phyloP scores from a whole-genome alignment of 1,284 basidiomycete species.

The Salmacisia buchloeana region DNA sequence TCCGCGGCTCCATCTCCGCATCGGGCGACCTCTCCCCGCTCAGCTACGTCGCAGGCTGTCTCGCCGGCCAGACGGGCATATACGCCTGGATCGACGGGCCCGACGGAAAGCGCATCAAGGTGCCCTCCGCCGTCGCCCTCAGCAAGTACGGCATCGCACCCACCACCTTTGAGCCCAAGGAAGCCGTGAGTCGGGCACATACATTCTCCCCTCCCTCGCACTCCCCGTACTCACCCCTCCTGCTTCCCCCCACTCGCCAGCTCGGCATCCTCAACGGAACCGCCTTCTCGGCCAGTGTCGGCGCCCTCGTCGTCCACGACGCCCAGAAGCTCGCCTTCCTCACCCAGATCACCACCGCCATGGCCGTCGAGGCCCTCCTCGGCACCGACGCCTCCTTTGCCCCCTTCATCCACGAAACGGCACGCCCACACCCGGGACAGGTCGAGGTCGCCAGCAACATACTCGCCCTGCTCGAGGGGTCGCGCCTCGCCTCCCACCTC shows the following conservation, averaged over 20 bases:
- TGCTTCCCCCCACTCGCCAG: neutral
- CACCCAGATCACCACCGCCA: slow-evolving; percentile 70
- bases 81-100: slow-evolving; percentile 24
- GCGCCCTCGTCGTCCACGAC: slow-evolving; percentile 61
- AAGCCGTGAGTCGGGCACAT: slow-evolving; percentile 54
- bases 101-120: slow-evolving; percentile 7
- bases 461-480: slow-evolving; percentile 59
- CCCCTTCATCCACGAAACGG: slow-evolving; percentile 67
- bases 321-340: slow-evolving; percentile 67
- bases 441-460: slow-evolving; percentile 50
- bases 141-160: slow-evolving; percentile 63
- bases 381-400: slow-evolving; percentile 36
- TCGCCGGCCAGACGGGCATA: slow-evolving; percentile 34
- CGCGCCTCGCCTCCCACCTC: slow-evolving; percentile 61
- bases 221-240: neutral
- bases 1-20: slow-evolving; percentile 74
- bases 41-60: slow-evolving; percentile 62
- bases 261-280: slow-evolving; percentile 64
- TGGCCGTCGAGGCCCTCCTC: slow-evolving; percentile 66
- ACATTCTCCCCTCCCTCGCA: slow-evolving; percentile 15
- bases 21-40: slow-evolving; percentile 59
- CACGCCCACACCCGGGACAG: slow-evolving; percentile 81
- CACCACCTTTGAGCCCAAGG: slow-evolving; percentile 69
- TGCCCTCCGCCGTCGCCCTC: slow-evolving; percentile 64
- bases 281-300: slow-evolving; percentile 64